phyloP scores from a whole-genome alignment of 768 basidiomycete species.

The Tephrocybe sp. region DNA sequence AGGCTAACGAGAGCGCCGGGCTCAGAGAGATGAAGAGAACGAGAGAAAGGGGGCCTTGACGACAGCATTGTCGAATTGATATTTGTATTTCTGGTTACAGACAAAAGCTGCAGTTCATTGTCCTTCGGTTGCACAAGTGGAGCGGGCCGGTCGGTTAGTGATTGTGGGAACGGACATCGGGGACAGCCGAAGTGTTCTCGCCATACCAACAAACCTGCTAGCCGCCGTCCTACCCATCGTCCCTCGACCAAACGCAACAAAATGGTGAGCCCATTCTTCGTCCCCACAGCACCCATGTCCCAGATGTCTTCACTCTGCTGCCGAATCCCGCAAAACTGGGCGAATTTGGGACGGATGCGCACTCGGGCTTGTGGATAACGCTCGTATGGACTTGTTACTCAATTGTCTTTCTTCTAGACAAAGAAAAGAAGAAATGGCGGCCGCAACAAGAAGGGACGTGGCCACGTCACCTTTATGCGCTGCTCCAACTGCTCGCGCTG shows the following conservation, averaged over 20 bases:
- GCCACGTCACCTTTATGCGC: slow-evolving; percentile 91
- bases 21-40: slow-evolving; percentile 22
- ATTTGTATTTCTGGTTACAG: slow-evolving; percentile 4
- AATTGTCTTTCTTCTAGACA: slow-evolving; percentile 53
- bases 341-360: slow-evolving; percentile 37
- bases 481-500: slow-evolving; percentile 99
- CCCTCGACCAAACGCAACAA: slow-evolving; percentile 36
- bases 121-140: slow-evolving; percentile 5
- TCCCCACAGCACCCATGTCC: background rate
- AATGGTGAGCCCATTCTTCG: slow-evolving; percentile 37
- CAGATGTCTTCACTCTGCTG: slow-evolving; percentile 1
- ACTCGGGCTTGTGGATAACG: slow-evolving; percentile 34
- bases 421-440: slow-evolving; percentile 99
- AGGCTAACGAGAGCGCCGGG: slow-evolving; percentile 31
- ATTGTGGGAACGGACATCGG: slow-evolving; percentile 28
- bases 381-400: slow-evolving; percentile 12
- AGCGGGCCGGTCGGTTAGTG: slow-evolving; percentile 9
- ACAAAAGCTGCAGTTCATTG: slow-evolving; percentile 18
- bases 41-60: slow-evolving; percentile 10
- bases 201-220: slow-evolving; percentile 26
- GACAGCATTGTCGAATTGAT: slow-evolving; percentile 4
- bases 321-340: slow-evolving; percentile 19
- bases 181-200: slow-evolving; percentile 24
- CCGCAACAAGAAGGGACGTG: slow-evolving; percentile 99
- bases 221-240: slow-evolving; percentile 36